phyloP scores from a whole-genome alignment of 2,329 filamentous ascomycete genomes.

The Didymella pomorum region DNA sequence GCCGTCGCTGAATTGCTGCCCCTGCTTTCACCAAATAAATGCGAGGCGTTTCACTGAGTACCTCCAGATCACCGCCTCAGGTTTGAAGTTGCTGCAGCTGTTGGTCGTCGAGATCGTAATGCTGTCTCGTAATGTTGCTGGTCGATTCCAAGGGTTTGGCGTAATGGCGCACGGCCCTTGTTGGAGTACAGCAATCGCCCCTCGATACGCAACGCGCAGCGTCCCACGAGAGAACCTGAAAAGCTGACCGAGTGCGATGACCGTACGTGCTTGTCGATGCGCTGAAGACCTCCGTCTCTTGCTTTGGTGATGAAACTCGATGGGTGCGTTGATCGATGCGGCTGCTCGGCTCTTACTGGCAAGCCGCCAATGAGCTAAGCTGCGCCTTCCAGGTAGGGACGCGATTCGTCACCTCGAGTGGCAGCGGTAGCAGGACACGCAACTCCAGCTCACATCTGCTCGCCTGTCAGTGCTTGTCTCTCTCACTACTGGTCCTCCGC shows the following conservation, averaged over 20 bases:
- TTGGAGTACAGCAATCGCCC: conserved; percentile 31
- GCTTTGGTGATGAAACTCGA: conserved; percentile 16
- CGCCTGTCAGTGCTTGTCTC: conserved; percentile 3
- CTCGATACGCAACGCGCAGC: conserved; percentile 6
- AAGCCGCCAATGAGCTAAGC: conserved; percentile 27
- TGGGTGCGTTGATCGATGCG: conserved; percentile 12
- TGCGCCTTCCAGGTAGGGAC: conserved; percentile 22
- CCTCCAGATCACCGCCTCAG: conserved; percentile 19
- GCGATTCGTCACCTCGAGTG: conserved; percentile 20
- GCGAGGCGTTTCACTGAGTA: conserved; percentile 30
- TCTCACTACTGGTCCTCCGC: background rate
- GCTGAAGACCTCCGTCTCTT: conserved; percentile 5
- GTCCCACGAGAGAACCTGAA: background rate
- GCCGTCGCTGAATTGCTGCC: conserved; percentile 24
- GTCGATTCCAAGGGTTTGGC: conserved; percentile 38
- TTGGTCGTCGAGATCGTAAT: conserved; percentile 28
- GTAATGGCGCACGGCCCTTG: conserved; percentile 35
- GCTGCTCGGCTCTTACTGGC: conserved; percentile 21
- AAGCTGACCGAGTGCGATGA: conserved; percentile 10
- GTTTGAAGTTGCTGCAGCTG: conserved; percentile 34
- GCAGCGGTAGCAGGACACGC: conserved; percentile 1
- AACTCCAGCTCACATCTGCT: conserved; percentile 1
- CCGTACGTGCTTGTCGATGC: conserved; percentile 12
- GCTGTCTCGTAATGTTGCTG: conserved; percentile 36
- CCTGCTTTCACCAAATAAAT: conserved; percentile 27